Evolutionary conservation across 805 yeast species (phyloP), one percentile per base, ranked within the genome.

Genomic region (Candida awuae): DNA sequence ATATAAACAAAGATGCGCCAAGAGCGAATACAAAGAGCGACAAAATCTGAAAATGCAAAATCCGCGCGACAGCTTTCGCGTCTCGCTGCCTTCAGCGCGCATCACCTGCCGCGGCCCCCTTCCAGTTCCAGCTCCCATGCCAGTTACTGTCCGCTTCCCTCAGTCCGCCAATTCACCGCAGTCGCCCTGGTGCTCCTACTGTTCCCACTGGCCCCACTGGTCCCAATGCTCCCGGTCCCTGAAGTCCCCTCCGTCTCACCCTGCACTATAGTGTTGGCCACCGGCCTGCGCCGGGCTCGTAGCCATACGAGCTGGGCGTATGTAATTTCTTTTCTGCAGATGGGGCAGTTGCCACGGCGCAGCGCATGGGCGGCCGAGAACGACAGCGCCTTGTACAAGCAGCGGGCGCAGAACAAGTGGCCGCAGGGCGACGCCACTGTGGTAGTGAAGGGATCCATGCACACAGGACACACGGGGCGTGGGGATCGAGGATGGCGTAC

Each of bases 351-450:
- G 1, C 66, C 66, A 8, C 50, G 37, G 10, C 34, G 17, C 6
- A 35, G 28, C 10, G 28, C 10, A 14, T 25, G 28, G 13, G 28
- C 28, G 13, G n/a, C 12, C 13, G 74, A 74, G 49, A 63, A 65
- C 10, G 72, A 69, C 25, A 71, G 67, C 54, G 69, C 70, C 44
- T 63, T 59, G 44, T 70, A 75, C 4, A 71, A 59, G 51, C 81
- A 76, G 20, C 67, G 68, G 6, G 67, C 61, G 48, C 82, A 76
- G 48, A 68, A 75, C 3, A 71, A 58, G 52, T 76, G 82, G 0
- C 82, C 82, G 55, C 82, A 76, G 0, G 72, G 70, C 4, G 75
- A 62, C 14, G 69, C 68, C 22, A 67, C 63, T 2, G 78, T 68
- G 6, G 59, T 48, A 13, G 61, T 66, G 3, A 77, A 75, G 4